Evolutionary conservation across 1,284 basidiomycete genomes (phyloP).

Genomic region (Microbotryum saponariae): DNA sequence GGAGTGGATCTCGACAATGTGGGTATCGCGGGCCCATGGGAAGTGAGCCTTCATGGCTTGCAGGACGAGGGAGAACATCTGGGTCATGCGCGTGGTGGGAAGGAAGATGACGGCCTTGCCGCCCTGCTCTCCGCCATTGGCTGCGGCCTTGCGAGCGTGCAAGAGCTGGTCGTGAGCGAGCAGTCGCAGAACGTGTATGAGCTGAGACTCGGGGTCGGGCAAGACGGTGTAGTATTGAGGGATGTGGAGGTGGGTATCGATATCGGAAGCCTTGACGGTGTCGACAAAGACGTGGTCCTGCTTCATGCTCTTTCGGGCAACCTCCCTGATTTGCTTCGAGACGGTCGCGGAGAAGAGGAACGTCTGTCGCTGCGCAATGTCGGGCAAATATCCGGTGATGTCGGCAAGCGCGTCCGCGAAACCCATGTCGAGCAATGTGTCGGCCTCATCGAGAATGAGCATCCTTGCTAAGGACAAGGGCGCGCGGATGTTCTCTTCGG

Average conservation of each 20-base stretch:
- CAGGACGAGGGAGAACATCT: constrained; percentile 62
- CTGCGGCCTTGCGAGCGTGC: constrained; percentile 54
- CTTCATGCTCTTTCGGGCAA: constrained; percentile 53
- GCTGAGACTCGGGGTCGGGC: constrained; percentile 57
- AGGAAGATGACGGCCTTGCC: constrained; percentile 79
- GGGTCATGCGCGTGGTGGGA: constrained; percentile 79
- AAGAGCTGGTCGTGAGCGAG: constrained; percentile 82
- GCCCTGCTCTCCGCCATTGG: constrained; percentile 27
- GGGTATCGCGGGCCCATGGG: constrained; percentile 48
- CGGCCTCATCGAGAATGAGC: constrained; percentile 89
- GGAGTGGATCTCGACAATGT: constrained; percentile 79
- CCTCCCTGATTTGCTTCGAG: constrained; percentile 45
- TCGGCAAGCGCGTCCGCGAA: constrained; percentile 82
- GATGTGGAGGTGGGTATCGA: constrained; percentile 67
- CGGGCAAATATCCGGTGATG: constrained; percentile 64
- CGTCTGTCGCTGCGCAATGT: constrained; percentile 65
- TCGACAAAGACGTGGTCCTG: constrained; percentile 56
- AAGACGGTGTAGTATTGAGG: constrained; percentile 77
- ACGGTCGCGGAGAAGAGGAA: constrained; percentile 90
- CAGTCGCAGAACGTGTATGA: constrained; percentile 71
- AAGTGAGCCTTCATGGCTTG: constrained; percentile 38
- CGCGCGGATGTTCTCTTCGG: constrained; percentile 59
- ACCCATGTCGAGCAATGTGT: constrained; percentile 91
- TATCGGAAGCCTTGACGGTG: constrained; percentile 51
- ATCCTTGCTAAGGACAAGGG: constrained; percentile 58